These are phyloP conservation scores for Gaultheria prostrata DNA, from an alignment of 148 eudicot species.

Conservation along the genomic window DNA sequence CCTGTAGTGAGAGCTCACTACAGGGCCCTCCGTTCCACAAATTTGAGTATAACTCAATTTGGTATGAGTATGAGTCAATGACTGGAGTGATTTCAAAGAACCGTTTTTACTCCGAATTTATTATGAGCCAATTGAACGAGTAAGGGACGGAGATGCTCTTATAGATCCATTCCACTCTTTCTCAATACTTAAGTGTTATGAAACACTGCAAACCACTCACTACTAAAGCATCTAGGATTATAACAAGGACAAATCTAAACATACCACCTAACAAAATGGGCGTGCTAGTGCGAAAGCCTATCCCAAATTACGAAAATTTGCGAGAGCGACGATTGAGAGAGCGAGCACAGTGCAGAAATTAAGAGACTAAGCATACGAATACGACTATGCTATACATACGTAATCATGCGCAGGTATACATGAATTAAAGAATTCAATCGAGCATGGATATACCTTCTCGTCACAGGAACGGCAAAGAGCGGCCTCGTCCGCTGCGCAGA, in stretches of 20 bases:
- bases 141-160: no score
- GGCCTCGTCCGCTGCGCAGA: conserved; percentile 99
- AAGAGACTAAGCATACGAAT: neutral
- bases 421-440: neutral
- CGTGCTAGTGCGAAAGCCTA: no score
- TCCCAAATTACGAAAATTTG: no score
- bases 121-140: no score
- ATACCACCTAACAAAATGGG: neutral
- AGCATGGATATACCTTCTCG: conserved; percentile 51
- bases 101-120: no score
- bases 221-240: neutral
- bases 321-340: no score
- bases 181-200: neutral
- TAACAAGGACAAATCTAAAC: neutral
- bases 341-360: no score
- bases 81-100: no score
- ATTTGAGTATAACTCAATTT: no score
- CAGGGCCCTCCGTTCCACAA: no score
- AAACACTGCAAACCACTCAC: neutral
- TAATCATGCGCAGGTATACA: neutral
- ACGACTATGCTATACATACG: neutral
- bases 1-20: no score
- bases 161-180: neutral
- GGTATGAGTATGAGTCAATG: no score
- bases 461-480: conserved; percentile 94